Evolutionary conservation across 1,284 basidiomycete genomes (phyloP), one percentile per base, ranked within the genome.

Genomic region (Abortiporus biennis): DNA sequence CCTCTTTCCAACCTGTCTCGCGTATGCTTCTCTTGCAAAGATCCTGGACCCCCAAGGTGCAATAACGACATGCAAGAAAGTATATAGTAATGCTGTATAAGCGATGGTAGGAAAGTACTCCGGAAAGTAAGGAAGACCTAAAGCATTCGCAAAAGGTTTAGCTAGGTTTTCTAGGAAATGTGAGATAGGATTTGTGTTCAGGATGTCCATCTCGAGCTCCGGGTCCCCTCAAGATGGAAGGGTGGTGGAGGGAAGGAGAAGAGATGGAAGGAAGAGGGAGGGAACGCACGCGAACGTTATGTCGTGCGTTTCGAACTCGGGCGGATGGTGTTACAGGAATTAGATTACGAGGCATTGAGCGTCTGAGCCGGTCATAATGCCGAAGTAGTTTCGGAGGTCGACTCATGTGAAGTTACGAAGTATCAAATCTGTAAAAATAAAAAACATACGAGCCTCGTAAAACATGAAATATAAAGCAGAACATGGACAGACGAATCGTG

Each of bases 101-200:
- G 88, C 72, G 43, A 94, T 76, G 20, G 86, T 67, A 52, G 84
- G 76, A 38, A 80, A 66, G 47, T 84, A 77, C 50, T 78, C 78
- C 1, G 74, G 68, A 54, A 91, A 66, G 19, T 57, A 49, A 5
- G 43, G 46, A 21, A 72, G 53, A 27, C 52, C 48, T 29, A 61
- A 43, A 21, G 46, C 33, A 30, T 42, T 39, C 6, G 52, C 58
- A 24, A 61, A 31, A 24, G 57, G 58, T 29, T 40, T 38, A 9
- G 49, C 49, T 43, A 57, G 42, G 25, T 43, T 17, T 9, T 25
- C 36, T 3, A 43, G 36, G 29, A 38, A 29, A n/a, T n/a, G n/a
- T n/a, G n/a, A n/a, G n/a, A n/a, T n/a, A n/a, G n/a, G n/a, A 15
- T 30, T n/a, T 9, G 12, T 36, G 12, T 5, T 22, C 35, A 36